Conservation (phyloP, 805 yeast genomes). For the Pichia sporocuriosa region DNA sequence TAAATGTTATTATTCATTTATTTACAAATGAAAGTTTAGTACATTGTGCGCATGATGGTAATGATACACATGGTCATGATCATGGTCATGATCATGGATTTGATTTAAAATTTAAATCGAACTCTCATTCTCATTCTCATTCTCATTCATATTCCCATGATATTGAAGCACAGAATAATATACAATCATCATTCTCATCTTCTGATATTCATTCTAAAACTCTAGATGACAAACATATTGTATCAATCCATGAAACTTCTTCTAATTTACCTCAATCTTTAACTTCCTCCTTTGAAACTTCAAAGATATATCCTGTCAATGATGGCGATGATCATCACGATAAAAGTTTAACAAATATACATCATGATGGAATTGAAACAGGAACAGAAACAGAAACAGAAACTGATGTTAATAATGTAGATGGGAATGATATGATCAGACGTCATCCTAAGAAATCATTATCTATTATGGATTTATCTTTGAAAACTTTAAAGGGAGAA, state of each 20-base stretch:
- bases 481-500: slow-evolving; percentile 26
- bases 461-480: slow-evolving; percentile 27
- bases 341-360: too few relatives aligned
- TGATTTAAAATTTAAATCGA: neutral
- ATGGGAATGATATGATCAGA: neutral
- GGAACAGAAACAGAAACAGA: too few relatives aligned
- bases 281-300: too few relatives aligned
- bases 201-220: neutral
- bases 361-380: too few relatives aligned
- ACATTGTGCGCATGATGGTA: slow-evolving; percentile 66
- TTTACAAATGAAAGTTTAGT: slow-evolving; percentile 76
- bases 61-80: slow-evolving; percentile 7
- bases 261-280: too few relatives aligned
- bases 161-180: too few relatives aligned
- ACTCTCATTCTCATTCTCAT: slow-evolving; percentile 8
- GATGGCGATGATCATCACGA: too few relatives aligned
- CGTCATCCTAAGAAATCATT: slow-evolving; percentile 8
- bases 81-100: neutral
- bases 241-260: too few relatives aligned
- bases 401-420: too few relatives aligned
- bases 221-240: too few relatives aligned
- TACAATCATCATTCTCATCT: too few relatives aligned
- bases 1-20: slow-evolving; percentile 64
- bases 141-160: slow-evolving; percentile 11
- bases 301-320: too few relatives aligned